phyloP scores from a whole-genome alignment of 305 asterid genomes.

The Fraxinus latifolia region DNA sequence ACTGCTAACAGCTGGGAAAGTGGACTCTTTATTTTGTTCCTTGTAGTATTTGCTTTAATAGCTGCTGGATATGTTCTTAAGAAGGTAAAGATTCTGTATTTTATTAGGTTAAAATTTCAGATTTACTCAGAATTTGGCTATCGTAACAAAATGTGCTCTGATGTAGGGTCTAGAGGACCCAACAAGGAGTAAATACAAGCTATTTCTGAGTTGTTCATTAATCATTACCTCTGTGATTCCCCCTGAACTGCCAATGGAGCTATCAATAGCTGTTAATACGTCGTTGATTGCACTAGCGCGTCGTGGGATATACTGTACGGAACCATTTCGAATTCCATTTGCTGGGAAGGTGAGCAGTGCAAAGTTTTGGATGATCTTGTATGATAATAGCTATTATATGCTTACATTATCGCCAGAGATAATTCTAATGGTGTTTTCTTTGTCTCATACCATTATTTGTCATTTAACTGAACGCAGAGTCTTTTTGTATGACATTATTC shows the following conservation, averaged over 20 bases:
- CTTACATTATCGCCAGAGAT: neutral
- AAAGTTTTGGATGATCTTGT: slow-evolving; percentile 17
- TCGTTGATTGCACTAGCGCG: slow-evolving; percentile 94
- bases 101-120: slow-evolving; percentile 19
- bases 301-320: slow-evolving; percentile 91
- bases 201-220: slow-evolving; percentile 85
- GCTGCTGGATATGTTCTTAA: slow-evolving; percentile 98
- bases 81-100: slow-evolving; percentile 49
- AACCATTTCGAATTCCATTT: slow-evolving; percentile 95
- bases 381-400: slow-evolving; percentile 3
- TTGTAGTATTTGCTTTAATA: slow-evolving; percentile 86
- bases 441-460: neutral
- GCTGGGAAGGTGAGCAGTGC: slow-evolving; percentile 76
- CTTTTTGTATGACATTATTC: neutral
- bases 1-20: slow-evolving; percentile 99
- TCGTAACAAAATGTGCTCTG: slow-evolving; percentile 26
- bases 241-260: slow-evolving; percentile 98
- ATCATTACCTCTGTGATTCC: slow-evolving; percentile 97
- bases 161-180: slow-evolving; percentile 97
- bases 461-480: neutral
- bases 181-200: slow-evolving; percentile 95
- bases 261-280: slow-evolving; percentile 96
- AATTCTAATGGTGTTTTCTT: neutral
- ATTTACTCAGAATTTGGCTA: slow-evolving; percentile 1
- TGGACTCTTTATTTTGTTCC: slow-evolving; percentile 84